Evolutionary conservation across 2,329 filamentous ascomycete species (phyloP), one percentile per base, ranked within the genome.

Genomic region (Madurella mycetomatis): DNA sequence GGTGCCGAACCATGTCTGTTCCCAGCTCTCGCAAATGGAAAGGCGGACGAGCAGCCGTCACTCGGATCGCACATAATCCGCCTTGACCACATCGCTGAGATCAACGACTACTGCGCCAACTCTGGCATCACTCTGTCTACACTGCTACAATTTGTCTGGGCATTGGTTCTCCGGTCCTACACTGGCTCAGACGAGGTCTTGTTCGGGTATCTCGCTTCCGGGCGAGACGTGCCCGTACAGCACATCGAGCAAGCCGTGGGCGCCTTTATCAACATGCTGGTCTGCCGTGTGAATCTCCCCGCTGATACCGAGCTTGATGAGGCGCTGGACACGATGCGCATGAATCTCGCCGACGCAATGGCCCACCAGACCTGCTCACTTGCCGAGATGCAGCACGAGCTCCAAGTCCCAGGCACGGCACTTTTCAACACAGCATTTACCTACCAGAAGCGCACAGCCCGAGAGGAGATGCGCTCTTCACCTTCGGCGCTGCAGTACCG

Each of bases 241-340:
- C 72, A 73, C 1, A 75, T 82, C 11, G 70, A 76, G 2, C 69
- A 75, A 2, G 73, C 78, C 1, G 72, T 78, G 11, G 80, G 81
- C 0, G 70, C 73, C 9, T 77, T 81, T 46, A 77, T 82, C 55
- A 81, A 80, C 51, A 80, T 82, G 73, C 70, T 83, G 2, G 74
- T 79, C 44, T 80, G 74, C 54, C 72, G 75, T 5, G 67, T 80
- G 4, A 63, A 68, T 52, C 59, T 77, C 64, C 53, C 66, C 46
- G 51, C 66, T 61, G 51, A 70, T 44, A 51, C 69, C 12, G 62
- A 64, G 19, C 11, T 80, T 9, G 55, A 63, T 2, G 70, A 75
- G 11, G 64, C 73, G 0, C 66, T 78, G 0, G 72, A 73, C 31
- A 66, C 66, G 11, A 68, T 78, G 0, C 78, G 80, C 41, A 65